Base-by-base conservation (phyloP, 345 rosid genomes). In the Citrus maxima region DNA sequence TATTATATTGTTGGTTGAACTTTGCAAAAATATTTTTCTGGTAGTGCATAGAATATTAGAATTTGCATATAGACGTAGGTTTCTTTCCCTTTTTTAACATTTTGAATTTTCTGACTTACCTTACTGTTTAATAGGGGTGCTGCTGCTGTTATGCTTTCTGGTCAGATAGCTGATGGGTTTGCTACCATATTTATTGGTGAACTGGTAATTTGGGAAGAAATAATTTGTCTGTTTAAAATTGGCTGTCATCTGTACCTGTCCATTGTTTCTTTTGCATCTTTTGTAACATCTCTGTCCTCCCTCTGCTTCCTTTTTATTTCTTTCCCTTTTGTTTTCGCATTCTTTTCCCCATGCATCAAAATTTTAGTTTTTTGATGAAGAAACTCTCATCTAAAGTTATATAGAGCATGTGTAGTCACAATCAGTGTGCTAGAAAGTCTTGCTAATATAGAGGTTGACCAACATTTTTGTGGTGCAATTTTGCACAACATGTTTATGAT, bases 131-230 rank as follows among this genome's bases (percentile, higher is more conserved):
- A 56, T 84, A 95, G 98, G 81, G 92, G 87, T 85, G 94, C 99
- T 83, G 99, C 99, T 58, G 70, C 72, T 24, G 97, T 91, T 14
- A 93, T 95, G 98, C 97, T 95, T 69, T 89, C 97, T 7, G 99
- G 98, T 85, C 99, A 95, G 86, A 78, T 93, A 82, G 98, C 98
- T 40, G 99, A 93, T 89, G 99, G 90, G 18, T 84, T 95, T 85
- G 92, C 94, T 30, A 92, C 97, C 22, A 79, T 95, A 77, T 92
- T 92, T 83, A 35, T 80, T 71, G 99, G 97, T 21, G 99, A 95
- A 88, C 88, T 95, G 95, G 98, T 95, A 90, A n/a, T 21, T 64
- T 40, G 24, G 67, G 37, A 32, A 30, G 10, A 30, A 4, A 40
- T 42, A 10, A 18, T 62, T 58, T 18, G 51, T 64, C 68, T 63